Base-by-base conservation (phyloP, 2,329 filamentous ascomycete species). In the Cryoendolithus antarcticus region DNA sequence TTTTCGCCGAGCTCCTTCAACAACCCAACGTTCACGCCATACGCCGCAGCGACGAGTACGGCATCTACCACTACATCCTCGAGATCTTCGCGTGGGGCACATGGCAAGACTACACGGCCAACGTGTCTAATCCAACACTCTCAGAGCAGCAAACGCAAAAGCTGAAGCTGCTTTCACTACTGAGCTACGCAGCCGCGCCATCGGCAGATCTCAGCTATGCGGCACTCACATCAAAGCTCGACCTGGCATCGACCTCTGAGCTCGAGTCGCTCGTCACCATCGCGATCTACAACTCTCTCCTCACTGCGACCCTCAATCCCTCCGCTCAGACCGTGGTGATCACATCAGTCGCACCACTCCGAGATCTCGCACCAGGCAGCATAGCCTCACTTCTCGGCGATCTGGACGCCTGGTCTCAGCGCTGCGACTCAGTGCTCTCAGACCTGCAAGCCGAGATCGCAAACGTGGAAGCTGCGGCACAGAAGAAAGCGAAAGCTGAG, bases 21-120 rank as follows among this genome's bases (percentile, higher is more conserved):
- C 77, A 79, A 1, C 77, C 83, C 0, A 77, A 85, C 51, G 78
- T 96, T 49, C 82, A 91, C 61, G 71, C 75, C 9, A 77, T 96
- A 33, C 62, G 68, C 19, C 63, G 63, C 30, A 68, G 75, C n/a
- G 57, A 70, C 29, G 81, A 93, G 35, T 75, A 80, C 52, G 64
- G 70, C 5, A 51, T 61, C 31, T 66, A 85, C 61, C 70, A 91
- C 37, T 74, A 68, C 2, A 72, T 93, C 9, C 79, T 98, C 33
- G 74, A 88, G 61, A 80, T 93, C 53, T 98, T 98, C 63, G 84
- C 86, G 43, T 86, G 91, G 70, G 91, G 89, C 44, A 94, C 86
- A 43, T 95, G 86, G 69, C 66, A 74, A 43, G 75, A 80, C 51
- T 95, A 94, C 67, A 69, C 73, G 58, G 57, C 58, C 68, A 65